Evolutionary conservation across 139 green algal species (phyloP).

Genomic region (Trebouxia sp.): DNA sequence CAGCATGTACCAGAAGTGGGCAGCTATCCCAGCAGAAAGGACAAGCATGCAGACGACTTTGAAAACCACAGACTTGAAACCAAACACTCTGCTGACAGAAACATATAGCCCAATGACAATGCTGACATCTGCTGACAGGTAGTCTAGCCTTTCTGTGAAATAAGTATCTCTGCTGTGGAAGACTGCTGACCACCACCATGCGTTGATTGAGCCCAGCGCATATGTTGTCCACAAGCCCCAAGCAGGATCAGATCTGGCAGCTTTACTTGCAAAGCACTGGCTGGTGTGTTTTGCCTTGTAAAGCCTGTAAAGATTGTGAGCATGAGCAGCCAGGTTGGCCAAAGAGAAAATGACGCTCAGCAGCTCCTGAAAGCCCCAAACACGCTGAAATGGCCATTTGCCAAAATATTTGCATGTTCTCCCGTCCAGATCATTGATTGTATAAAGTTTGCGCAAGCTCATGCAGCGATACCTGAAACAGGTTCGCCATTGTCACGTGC

Average conservation of each 20-base stretch:
- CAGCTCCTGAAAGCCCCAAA: conserved; percentile 59
- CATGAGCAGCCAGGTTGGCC: conserved; percentile 72
- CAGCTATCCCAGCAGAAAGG: background rate
- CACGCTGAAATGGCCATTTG: conserved; percentile 86
- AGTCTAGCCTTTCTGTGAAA: conserved; percentile 70
- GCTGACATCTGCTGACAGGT: conserved; percentile 57
- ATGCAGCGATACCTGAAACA: conserved; percentile 77
- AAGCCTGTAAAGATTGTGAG: conserved; percentile 26
- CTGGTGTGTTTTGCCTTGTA: background rate
- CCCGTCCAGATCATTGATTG: background rate
- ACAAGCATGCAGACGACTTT: background rate
- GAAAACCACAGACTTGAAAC: no score
- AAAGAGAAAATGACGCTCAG: conserved; percentile 74
- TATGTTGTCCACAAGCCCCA: conserved; percentile 63
- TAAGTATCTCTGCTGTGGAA: conserved; percentile 79
- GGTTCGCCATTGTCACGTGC: background rate
- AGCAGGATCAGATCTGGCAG: conserved; percentile 25
- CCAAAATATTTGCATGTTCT: conserved; percentile 76
- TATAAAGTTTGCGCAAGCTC: conserved; percentile 47
- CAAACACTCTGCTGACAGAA: conserved; percentile 30
- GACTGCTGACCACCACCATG: conserved; percentile 79
- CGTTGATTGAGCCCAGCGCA: conserved; percentile 52
- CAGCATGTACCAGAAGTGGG: conserved; percentile 78
- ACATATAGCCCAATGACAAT: conserved; percentile 50
- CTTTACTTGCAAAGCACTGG: background rate